phyloP scores from a whole-genome alignment of 257 asterid species.

The Solanum paucissectum region DNA sequence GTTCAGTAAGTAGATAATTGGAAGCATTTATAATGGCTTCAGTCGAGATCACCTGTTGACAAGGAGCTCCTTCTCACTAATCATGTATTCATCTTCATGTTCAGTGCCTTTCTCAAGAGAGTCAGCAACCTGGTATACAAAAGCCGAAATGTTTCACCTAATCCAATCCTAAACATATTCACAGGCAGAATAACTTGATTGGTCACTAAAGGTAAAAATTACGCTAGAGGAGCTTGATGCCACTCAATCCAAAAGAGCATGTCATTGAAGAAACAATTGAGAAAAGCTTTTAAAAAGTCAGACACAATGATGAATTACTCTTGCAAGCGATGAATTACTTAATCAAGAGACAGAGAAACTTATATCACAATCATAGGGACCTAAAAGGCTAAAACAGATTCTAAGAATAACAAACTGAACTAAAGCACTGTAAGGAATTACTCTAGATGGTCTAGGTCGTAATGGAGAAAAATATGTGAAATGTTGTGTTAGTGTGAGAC shows the following conservation, averaged over 20 bases:
- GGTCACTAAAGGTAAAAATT: background rate
- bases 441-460: no score
- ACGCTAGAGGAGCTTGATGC: background rate
- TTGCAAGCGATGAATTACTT: no score
- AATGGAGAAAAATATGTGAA: no score
- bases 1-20: background rate
- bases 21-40: background rate
- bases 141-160: background rate
- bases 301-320: no score
- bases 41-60: constrained; percentile 55
- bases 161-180: background rate
- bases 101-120: constrained; percentile 97
- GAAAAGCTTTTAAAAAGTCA: no score
- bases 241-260: background rate
- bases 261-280: no score
- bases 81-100: constrained; percentile 97
- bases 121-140: constrained; percentile 60
- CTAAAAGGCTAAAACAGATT: no score
- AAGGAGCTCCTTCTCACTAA: constrained; percentile 92
- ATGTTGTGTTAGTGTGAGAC: no score
- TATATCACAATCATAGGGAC: no score
- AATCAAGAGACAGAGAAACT: no score
- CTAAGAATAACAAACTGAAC: no score
- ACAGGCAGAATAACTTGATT: background rate
- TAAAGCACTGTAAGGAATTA: no score